Evolutionary conservation across 1,139 yeast species (phyloP).

Genomic region (Pneumocystis carinii): DNA sequence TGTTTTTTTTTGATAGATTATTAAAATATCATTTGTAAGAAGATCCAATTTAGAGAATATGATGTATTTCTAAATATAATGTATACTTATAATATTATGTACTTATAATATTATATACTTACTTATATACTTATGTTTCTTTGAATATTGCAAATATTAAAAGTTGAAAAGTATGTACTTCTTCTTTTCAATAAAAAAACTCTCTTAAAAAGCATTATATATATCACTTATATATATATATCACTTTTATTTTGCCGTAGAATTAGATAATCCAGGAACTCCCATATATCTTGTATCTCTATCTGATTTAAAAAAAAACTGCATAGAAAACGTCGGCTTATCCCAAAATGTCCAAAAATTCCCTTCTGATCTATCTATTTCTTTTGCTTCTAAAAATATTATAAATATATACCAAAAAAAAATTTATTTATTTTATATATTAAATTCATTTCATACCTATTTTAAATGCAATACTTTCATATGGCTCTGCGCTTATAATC

Average conservation of each 20-base stretch:
- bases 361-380: conserved; percentile 36
- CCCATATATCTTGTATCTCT: conserved; percentile 13
- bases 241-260: not conserved
- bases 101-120: no score
- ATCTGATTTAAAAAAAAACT: conserved; percentile 37
- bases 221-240: not conserved
- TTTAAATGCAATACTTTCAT: conserved; percentile 58
- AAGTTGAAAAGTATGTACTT: no score
- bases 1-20: no score
- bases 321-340: conserved; percentile 52
- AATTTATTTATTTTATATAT: conserved; percentile 36
- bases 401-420: not conserved
- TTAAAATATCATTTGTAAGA: no score
- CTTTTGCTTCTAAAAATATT: conserved; percentile 28
- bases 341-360: conserved; percentile 59
- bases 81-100: no score
- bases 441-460: no score
- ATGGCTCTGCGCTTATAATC: conserved; percentile 72
- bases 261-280: conserved; percentile 8
- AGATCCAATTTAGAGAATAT: no score
- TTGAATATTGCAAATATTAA: no score
- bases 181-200: no score
- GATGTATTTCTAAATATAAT: no score
- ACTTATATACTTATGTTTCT: no score
- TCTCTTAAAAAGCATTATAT: no score